These are phyloP conservation scores for Linderniella brevidens DNA, from an alignment of 257 asterid species.

Conservation along the genomic window DNA sequence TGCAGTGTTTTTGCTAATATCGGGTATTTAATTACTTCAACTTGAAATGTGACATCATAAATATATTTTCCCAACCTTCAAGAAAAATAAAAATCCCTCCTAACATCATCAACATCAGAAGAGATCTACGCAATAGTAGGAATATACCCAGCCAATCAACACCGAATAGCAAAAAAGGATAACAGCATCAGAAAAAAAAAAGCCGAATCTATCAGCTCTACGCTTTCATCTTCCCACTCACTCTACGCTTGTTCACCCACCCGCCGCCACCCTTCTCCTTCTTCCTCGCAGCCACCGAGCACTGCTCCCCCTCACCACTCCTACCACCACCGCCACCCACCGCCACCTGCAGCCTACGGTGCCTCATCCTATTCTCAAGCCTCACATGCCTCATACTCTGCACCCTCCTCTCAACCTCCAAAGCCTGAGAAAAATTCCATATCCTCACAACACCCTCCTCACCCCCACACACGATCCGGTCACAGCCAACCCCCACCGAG, in stretches of 20 bases:
- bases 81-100: background rate
- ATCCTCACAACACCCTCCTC: conserved; percentile 85
- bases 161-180: conserved; percentile 1
- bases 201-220: conserved; percentile 11
- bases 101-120: too few species aligned
- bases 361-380: conserved; percentile 80
- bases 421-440: conserved; percentile 85
- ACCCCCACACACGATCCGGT: conserved; percentile 81
- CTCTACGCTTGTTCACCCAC: conserved; percentile 64
- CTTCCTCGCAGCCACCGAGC: conserved; percentile 70
- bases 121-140: too few species aligned
- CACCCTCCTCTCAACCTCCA: conserved; percentile 59
- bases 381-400: conserved; percentile 35
- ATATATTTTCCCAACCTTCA: background rate
- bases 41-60: too few species aligned
- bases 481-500: conserved; percentile 56
- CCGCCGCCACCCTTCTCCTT: conserved; percentile 42
- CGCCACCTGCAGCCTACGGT: conserved; percentile 37
- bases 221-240: conserved; percentile 55
- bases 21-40: too few species aligned
- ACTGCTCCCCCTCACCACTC: conserved; percentile 36
- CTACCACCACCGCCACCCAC: conserved; percentile 28
- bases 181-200: conserved; percentile 1
- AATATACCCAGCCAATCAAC: conserved; percentile 6
- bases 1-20: too few species aligned